phyloP scores from a whole-genome alignment of 2,329 filamentous ascomycete species.

The Sclerotinia borealis region DNA sequence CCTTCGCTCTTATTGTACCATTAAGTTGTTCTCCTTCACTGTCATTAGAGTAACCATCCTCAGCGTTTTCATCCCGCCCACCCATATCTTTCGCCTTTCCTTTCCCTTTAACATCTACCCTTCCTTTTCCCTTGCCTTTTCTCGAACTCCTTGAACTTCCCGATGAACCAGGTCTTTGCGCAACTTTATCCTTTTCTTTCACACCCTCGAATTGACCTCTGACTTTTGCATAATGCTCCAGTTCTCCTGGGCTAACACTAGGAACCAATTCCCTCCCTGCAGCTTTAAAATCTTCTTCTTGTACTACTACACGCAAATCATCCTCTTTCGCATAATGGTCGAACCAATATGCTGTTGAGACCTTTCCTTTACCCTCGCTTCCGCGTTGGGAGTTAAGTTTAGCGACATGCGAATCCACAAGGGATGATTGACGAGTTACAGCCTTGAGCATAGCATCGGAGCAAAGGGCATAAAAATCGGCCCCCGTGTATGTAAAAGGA shows the following conservation, averaged over 20 bases:
- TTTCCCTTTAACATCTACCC: slow-evolving; percentile 19
- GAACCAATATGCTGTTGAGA: slow-evolving; percentile 91
- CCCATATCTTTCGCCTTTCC: slow-evolving; percentile 36
- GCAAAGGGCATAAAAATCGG: slow-evolving; percentile 94
- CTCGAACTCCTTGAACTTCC: slow-evolving; percentile 15
- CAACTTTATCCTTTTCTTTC: slow-evolving; percentile 32
- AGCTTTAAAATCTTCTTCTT: slow-evolving; percentile 77
- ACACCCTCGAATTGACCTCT: slow-evolving; percentile 73
- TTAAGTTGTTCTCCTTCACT: slow-evolving; percentile 10
- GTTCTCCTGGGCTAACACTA: slow-evolving; percentile 84
- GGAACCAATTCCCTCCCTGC: slow-evolving; percentile 85
- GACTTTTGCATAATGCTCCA: slow-evolving; percentile 85
- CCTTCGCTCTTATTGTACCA: slow-evolving; percentile 8
- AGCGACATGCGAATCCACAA: slow-evolving; percentile 77
- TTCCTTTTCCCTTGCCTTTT: slow-evolving; percentile 23
- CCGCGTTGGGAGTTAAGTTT: slow-evolving; percentile 51
- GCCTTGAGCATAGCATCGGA: slow-evolving; percentile 99
- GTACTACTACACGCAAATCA: slow-evolving; percentile 82
- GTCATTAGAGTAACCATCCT: slow-evolving; percentile 19
- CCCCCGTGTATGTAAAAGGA: slow-evolving; percentile 94
- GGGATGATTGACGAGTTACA: slow-evolving; percentile 80
- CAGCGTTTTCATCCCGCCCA: slow-evolving; percentile 32
- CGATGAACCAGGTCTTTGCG: slow-evolving; percentile 1
- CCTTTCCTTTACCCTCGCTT: slow-evolving; percentile 21
- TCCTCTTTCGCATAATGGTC: slow-evolving; percentile 80